These are phyloP conservation scores for Hibiscus syriacus DNA, from an alignment of 345 rosid species.

Conservation along the genomic window DNA sequence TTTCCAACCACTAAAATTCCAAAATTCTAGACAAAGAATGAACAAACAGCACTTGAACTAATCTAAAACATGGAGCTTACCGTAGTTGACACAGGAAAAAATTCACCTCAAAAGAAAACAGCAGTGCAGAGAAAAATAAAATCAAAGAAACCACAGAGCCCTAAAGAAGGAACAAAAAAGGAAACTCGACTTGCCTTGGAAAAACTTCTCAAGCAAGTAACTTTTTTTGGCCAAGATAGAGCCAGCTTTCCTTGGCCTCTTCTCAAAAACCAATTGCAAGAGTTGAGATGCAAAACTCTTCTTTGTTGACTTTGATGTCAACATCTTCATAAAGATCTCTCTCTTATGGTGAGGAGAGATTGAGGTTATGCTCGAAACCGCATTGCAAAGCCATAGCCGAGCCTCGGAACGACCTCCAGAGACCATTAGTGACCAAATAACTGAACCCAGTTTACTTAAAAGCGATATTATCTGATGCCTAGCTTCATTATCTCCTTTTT, in stretches of 20 bases:
- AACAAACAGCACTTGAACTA: not conserved
- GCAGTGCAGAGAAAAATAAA: not conserved
- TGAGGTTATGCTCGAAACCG: slow-evolving; percentile 34
- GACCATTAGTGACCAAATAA: slow-evolving; percentile 52
- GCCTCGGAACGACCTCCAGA: too few relatives aligned
- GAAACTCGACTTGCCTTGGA: slow-evolving; percentile 39
- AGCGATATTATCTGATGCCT: slow-evolving; percentile 31
- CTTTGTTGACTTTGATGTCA: slow-evolving; percentile 39
- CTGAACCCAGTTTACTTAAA: slow-evolving; percentile 42
- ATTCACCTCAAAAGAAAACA: not conserved
- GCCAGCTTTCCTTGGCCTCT: slow-evolving; percentile 44
- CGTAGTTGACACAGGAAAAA: not conserved
- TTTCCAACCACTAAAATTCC: not conserved
- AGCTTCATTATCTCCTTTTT: slow-evolving; percentile 21
- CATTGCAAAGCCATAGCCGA: slow-evolving; percentile 78
- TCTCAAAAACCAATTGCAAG: slow-evolving; percentile 51
- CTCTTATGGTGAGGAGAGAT: slow-evolving; percentile 38
- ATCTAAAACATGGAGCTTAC: not conserved
- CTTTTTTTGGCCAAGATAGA: slow-evolving; percentile 52
- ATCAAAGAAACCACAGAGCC: not conserved
- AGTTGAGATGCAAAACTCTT: slow-evolving; percentile 51
- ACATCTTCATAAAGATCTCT: slow-evolving; percentile 44
- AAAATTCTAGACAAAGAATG: not conserved
- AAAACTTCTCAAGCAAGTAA: slow-evolving; percentile 61
- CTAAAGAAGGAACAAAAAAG: not conserved